Evolutionary conservation across 352 stramenopile genomes (phyloP).

Genomic region (Blastocystis sp.): DNA sequence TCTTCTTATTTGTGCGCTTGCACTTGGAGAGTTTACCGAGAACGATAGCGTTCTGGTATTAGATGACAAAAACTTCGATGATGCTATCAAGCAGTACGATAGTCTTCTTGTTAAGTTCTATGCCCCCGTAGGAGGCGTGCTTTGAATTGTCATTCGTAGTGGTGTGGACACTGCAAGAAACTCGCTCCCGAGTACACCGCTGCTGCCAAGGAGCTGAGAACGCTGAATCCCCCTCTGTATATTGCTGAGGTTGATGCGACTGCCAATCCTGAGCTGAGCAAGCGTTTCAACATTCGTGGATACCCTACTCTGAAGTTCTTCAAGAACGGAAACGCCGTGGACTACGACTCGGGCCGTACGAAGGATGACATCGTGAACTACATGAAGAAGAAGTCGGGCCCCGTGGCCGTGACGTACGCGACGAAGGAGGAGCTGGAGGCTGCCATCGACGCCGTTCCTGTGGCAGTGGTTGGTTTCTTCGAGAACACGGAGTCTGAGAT

Average conservation of each 20-base stretch:
- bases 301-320: constrained; percentile 84
- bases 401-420: constrained; percentile 69
- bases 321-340: constrained; percentile 68
- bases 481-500: constrained; percentile 48
- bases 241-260: constrained; percentile 69
- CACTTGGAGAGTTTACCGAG: constrained; percentile 64
- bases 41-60: constrained; percentile 79
- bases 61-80: constrained; percentile 78
- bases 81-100: constrained; percentile 71
- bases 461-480: constrained; percentile 47
- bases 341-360: constrained; percentile 76
- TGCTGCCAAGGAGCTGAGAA: constrained; percentile 71
- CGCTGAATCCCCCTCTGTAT: constrained; percentile 64
- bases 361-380: constrained; percentile 68
- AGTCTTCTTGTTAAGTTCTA: constrained; percentile 80
- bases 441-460: constrained; percentile 64
- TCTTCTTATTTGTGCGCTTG: constrained; percentile 48
- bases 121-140: constrained; percentile 62
- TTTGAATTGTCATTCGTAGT: constrained; percentile 58
- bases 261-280: constrained; percentile 69
- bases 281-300: constrained; percentile 71
- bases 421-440: constrained; percentile 70
- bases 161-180: constrained; percentile 78
- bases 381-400: constrained; percentile 76
- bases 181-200: constrained; percentile 74